Percentiles rank a stretch among this genome's conserved stretches.
Evolutionary conservation across 2,329 filamentous ascomycete genomes (phyloP).

Genomic region (Coniella vitis): DNA sequence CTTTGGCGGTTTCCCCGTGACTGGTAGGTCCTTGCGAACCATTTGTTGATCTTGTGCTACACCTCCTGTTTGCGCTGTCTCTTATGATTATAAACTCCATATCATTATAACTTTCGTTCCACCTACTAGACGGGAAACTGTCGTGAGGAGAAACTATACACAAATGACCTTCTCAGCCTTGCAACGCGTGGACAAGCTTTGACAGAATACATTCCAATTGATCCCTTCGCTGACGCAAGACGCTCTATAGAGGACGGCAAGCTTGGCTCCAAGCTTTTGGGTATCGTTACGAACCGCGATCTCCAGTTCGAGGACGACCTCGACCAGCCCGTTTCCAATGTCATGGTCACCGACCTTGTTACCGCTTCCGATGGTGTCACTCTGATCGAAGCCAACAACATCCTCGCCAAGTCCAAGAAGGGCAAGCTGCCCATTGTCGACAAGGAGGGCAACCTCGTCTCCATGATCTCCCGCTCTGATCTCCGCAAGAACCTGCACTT

Average conservation of each 20-base stretch:
- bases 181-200: neutral
- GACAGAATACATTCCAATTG: neutral
- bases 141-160: constrained; percentile 65
- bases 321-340: constrained; percentile 67
- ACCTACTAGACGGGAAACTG: constrained; percentile 78
- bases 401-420: constrained; percentile 94
- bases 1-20: constrained; percentile 96
- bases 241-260: constrained; percentile 72
- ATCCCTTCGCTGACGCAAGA: constrained; percentile 5
- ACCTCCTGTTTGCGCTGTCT: constrained; percentile 9
- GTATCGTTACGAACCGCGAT: constrained; percentile 96
- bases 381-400: constrained; percentile 82
- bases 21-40: constrained; percentile 60
- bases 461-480: constrained; percentile 89
- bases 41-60: constrained; percentile 4
- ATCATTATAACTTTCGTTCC: constrained; percentile 99
- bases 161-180: constrained; percentile 10
- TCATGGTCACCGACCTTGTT: constrained; percentile 94
- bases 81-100: constrained; percentile 71
- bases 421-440: constrained; percentile 95
- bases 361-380: constrained; percentile 80
- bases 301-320: constrained; percentile 88
- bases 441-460: constrained; percentile 74
- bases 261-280: constrained; percentile 90
- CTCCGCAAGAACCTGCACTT: constrained; percentile 98